Evolutionary conservation across 2,329 filamentous ascomycete species (phyloP).

Genomic region (Pyricularia sp.): DNA sequence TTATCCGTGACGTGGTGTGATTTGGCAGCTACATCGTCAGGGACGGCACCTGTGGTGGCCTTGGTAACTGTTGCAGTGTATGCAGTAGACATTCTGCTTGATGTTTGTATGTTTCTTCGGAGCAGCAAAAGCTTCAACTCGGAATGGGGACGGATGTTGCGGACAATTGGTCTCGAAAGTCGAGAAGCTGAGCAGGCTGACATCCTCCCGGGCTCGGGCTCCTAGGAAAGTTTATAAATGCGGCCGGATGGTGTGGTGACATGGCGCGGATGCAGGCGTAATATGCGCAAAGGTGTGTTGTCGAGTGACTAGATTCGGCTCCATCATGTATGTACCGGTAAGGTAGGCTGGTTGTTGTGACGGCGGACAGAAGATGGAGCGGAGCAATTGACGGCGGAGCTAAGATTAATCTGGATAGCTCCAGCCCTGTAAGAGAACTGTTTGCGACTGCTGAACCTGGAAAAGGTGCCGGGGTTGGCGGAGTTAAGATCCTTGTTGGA

Average conservation of each 20-base stretch:
- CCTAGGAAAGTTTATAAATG: not conserved
- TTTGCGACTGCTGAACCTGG: not conserved
- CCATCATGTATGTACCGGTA: not conserved
- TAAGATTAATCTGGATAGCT: not conserved
- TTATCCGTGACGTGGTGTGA: constrained; percentile 37
- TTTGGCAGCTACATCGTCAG: constrained; percentile 32
- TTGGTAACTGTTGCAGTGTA: not conserved
- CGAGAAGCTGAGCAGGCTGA: not conserved
- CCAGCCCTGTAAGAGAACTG: not conserved
- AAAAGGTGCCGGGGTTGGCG: not conserved
- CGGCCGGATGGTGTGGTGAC: not conserved
- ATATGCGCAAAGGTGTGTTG: not conserved
- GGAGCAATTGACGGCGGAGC: not conserved
- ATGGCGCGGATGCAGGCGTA: not conserved
- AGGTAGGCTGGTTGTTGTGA: not conserved
- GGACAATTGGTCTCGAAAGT: not conserved
- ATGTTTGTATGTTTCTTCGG: not conserved
- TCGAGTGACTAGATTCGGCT: not conserved
- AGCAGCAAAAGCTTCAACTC: not conserved
- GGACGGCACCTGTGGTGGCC: constrained; percentile 8
- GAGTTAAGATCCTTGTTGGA: not conserved
- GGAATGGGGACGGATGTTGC: not conserved
- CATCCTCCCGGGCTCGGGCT: not conserved
- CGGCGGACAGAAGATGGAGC: not conserved
- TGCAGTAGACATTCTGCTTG: not conserved